Conservation (phyloP, 106 monocot species). For the Triglochin maritima region DNA sequence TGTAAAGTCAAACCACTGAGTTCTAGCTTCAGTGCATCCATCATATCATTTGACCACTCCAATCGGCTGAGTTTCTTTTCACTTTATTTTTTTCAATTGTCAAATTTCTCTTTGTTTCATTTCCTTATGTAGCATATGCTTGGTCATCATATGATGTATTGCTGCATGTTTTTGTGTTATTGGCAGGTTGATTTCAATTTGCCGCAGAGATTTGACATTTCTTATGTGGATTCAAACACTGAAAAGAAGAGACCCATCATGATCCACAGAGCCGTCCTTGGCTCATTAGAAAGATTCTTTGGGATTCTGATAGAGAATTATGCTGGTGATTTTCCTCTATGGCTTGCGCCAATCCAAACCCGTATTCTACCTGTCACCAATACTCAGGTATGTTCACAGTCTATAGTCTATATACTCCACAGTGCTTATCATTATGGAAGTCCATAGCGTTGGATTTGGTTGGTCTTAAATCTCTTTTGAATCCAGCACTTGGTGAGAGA, state of each 20-base stretch:
- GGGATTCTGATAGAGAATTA: slow-evolving; percentile 95
- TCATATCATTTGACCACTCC: no score
- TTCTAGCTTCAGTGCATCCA: no score
- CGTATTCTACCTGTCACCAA: slow-evolving; percentile 92
- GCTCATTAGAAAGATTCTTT: slow-evolving; percentile 88
- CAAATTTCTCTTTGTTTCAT: not conserved
- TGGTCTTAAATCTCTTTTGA: no score
- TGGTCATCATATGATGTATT: not conserved
- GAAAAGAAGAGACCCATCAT: slow-evolving; percentile 85
- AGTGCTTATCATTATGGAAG: no score
- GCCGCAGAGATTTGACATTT: slow-evolving; percentile 83
- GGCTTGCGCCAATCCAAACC: slow-evolving; percentile 89
- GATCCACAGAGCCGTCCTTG: slow-evolving; percentile 93
- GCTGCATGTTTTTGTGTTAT: not conserved
- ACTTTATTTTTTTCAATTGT: not conserved
- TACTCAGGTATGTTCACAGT: slow-evolving; percentile 38
- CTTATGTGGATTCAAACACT: slow-evolving; percentile 78
- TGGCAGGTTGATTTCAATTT: slow-evolving; percentile 91
- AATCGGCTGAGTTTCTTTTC: not conserved
- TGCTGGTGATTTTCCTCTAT: slow-evolving; percentile 93
- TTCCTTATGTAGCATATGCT: not conserved
- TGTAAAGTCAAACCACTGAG: no score
- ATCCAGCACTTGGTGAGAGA: no score
- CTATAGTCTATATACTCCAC: no score
- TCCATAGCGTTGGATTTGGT: no score